Evolutionary conservation across 208 protist genomes (phyloP), one percentile per base, ranked within the genome.

Genomic region (Novymonas esmeraldas): DNA sequence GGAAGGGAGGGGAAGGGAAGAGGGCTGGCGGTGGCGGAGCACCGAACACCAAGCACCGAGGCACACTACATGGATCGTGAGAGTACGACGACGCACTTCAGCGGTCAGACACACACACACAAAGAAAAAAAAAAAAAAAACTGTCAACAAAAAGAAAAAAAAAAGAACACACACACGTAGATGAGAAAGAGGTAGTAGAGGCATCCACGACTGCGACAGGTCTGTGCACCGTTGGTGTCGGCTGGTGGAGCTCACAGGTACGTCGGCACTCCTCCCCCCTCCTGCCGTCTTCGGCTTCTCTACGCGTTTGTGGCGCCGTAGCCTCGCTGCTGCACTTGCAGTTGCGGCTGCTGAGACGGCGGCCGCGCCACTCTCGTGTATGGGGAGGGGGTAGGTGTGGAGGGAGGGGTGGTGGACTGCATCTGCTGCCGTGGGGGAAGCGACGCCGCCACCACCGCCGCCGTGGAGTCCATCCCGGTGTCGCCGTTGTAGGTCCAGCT

Each of bases 401-500:
- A n/a, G n/a, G n/a, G n/a, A n/a, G n/a, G n/a, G n/a, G n/a, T n/a
- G n/a, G n/a, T n/a, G n/a, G 51, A 14, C 29, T 36, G 51, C 51
- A 56, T 56, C 51, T 38, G 51, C 51, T 56, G 51, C 29, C 26
- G 51, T 29, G 46, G 66, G 31, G 24, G 52, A 24, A 14, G 56
- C 38, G 36, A 46, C 48, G 24, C 38, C 36, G 28, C 45, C n/a
- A 34, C 16, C 9, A 11, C 57, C 14, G 51, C 26, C 44, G 57
- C 58, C 29, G n/a, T n/a, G n/a, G n/a, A n/a, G 6, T 20, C 0
- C 50, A 67, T 39, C 33, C 54, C 46, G 33, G 60, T 50, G 14
- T 64, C 56, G 16, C 60, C 68, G 59, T 31, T 74, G 45, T 62
- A 65, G 28, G 54, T 48, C 68, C 68, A 74, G 26, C 68, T 67